Percentiles rank a stretch among this genome's conserved stretches.
Evolutionary conservation across 495 filamentous ascomycete species (phyloP).

Genomic region (Penicillium salamii): DNA sequence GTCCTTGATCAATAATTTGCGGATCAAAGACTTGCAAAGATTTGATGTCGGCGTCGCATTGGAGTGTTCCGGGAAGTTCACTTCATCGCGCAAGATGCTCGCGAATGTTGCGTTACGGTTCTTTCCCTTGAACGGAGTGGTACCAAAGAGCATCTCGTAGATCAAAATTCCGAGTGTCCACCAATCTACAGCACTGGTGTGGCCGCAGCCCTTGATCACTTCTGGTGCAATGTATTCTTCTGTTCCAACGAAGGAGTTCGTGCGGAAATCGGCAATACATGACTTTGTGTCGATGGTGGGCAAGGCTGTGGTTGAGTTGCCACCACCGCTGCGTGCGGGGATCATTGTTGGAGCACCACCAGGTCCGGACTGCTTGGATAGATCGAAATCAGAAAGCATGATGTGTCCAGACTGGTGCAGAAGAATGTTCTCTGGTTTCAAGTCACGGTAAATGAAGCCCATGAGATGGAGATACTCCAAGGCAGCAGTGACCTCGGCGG

Average conservation of each 20-base stretch:
- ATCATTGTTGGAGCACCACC: conserved; percentile 98
- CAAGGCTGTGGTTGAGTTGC: conserved; percentile 70
- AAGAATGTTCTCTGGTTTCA: conserved; percentile 98
- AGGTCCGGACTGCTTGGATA: conserved; percentile 95
- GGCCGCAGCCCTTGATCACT: conserved; percentile 97
- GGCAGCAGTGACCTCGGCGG: conserved; percentile 95
- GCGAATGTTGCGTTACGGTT: conserved; percentile 97
- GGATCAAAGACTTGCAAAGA: conserved; percentile 93
- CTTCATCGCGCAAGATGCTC: conserved; percentile 93
- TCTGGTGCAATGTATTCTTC: conserved; percentile 99
- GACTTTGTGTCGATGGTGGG: conserved; percentile 98
- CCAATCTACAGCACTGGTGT: conserved; percentile 98
- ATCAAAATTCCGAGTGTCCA: conserved; percentile 97
- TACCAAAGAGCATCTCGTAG: conserved; percentile 99
- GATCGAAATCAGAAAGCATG: conserved; percentile 98
- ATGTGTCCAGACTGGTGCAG: conserved; percentile 98
- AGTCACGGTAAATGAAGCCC: conserved; percentile 97
- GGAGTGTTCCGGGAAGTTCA: conserved; percentile 86
- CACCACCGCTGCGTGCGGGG: conserved; percentile 69
- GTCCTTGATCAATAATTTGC: conserved; percentile 96
- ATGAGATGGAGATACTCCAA: conserved; percentile 97
- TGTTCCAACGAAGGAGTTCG: conserved; percentile 96
- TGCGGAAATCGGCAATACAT: conserved; percentile 96
- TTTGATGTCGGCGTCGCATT: conserved; percentile 84
- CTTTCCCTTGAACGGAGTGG: conserved; percentile 98